Base-by-base conservation (phyloP, 2,329 filamentous ascomycete genomes). In the Berkeleyomyces rouxiae region DNA sequence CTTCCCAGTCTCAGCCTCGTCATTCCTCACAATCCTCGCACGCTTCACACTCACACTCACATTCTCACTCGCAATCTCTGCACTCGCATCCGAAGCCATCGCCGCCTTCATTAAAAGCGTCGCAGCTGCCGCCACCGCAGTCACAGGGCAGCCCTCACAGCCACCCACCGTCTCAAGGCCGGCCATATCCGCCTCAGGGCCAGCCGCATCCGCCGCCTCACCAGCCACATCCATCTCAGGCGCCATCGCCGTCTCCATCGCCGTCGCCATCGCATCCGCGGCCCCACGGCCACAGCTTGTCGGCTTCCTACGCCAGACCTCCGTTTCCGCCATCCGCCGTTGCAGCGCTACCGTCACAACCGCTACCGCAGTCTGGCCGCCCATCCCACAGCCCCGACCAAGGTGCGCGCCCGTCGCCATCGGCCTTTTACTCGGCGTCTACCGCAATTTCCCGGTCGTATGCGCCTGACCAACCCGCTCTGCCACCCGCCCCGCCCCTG, bases 401-500 rank as follows among this genome's bases (percentile, higher is more conserved):
- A 7, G 7, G 31, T 57, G 36, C 60, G 40, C 59, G 55, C 53
- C 46, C 42, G 13, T 31, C 49, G 49, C 40, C 63, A 4, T 43
- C 47, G 10, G 31, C 57, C 11, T 63, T 63, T 37, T 66, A 63
- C 39, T 62, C 63, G 10, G 53, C 63, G 13, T 51, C 58, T 10
- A 39, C 58, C 9, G 58, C 4, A 23, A 13, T 42, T 31, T 57
- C 47, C 36, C 63, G 62, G n/a, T 42, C 47, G n/a, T 67, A 66
- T 49, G 55, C 61, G 1, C 55, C 58, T 3, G 66, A 67, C 16
- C 65, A 61, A 33, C 62, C 64, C 6, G 63, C 61, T 10, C 53
- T 61, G 13, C 61, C 64, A 7, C 59, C 60, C 16, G 64, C 63
- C 16, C 61, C 64, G 31, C 70, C 65, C 66, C 71, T 72, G 67